Percentiles rank a stretch among this genome's conserved stretches.
These are phyloP conservation scores for Gautieria morchelliformis DNA, from an alignment of 768 basidiomycete species.

Conservation along the genomic window DNA sequence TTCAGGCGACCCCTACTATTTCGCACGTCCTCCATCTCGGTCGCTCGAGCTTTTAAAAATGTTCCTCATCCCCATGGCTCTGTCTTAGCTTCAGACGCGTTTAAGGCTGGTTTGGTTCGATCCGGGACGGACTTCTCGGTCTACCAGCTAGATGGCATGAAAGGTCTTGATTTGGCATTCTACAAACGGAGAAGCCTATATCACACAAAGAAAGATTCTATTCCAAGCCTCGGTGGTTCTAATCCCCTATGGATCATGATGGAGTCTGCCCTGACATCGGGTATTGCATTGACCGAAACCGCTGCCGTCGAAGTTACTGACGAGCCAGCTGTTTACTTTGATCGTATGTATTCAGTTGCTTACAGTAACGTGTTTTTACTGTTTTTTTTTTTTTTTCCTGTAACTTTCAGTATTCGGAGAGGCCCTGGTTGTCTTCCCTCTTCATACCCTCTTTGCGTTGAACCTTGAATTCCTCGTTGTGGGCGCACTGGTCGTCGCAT, in stretches of 20 bases:
- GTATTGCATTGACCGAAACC: conserved; percentile 42
- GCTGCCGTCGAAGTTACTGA: conserved; percentile 18
- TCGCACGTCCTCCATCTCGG: conserved; percentile 52
- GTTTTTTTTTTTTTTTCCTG: not conserved
- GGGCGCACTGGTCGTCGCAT: conserved; percentile 37
- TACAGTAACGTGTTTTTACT: not conserved
- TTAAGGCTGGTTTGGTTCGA: conserved; percentile 52
- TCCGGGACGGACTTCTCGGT: conserved; percentile 69
- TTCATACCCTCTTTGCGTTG: conserved; percentile 38
- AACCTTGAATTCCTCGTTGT: conserved; percentile 53
- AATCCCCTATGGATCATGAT: conserved; percentile 71
- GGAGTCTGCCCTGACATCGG: conserved; percentile 51
- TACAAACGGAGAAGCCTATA: conserved; percentile 67
- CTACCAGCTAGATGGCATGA: conserved; percentile 45
- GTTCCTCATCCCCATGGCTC: conserved; percentile 67
- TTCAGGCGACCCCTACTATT: conserved; percentile 66
- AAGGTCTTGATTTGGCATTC: conserved; percentile 72
- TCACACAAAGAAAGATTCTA: conserved; percentile 65
- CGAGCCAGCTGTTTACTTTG: conserved; percentile 55
- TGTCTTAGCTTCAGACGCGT: conserved; percentile 59
- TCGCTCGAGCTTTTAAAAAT: conserved; percentile 44
- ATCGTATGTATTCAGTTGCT: conserved; percentile 36
- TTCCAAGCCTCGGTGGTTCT: conserved; percentile 47
- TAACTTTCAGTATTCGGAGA: conserved; percentile 58
- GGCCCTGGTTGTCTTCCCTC: conserved; percentile 44